These are phyloP conservation scores for Xylaria cubensis DNA, from an alignment of 495 filamentous ascomycete genomes.

Conservation along the genomic window DNA sequence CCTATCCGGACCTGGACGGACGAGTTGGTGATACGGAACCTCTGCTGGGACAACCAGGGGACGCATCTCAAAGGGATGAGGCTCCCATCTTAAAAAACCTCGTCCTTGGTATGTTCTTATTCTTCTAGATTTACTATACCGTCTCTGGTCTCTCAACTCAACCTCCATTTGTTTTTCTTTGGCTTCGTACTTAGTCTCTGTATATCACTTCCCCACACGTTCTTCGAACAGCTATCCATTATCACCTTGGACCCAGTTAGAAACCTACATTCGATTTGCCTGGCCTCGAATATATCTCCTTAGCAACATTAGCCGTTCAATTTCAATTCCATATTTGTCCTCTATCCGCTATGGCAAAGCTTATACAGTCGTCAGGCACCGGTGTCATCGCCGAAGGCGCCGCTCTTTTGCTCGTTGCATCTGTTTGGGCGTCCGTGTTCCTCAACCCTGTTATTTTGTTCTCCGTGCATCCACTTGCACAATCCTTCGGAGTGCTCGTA, in stretches of 20 bases:
- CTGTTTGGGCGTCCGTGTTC: conserved; percentile 79
- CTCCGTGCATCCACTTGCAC: conserved; percentile 86
- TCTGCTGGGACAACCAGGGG: conserved; percentile 74
- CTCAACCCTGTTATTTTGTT: conserved; percentile 71
- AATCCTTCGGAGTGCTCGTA: conserved; percentile 74
- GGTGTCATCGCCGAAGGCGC: conserved; percentile 48
- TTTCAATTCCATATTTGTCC: conserved; percentile 55
- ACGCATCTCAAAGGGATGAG: conserved; percentile 70
- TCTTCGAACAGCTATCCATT: neutral
- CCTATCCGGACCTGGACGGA: conserved; percentile 37
- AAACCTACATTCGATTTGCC: neutral
- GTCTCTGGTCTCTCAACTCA: neutral
- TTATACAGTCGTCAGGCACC: conserved; percentile 58
- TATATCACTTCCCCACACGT: conserved; percentile 10
- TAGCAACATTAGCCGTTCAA: conserved; percentile 18
- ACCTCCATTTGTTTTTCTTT: conserved; percentile 8
- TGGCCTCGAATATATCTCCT: neutral
- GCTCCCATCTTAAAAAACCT: conserved; percentile 73
- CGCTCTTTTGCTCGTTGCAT: conserved; percentile 65
- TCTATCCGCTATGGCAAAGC: conserved; percentile 54
- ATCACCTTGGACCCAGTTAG: neutral
- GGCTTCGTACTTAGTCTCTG: neutral
- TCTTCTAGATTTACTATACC: conserved; percentile 10
- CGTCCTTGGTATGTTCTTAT: conserved; percentile 66
- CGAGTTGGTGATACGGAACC: conserved; percentile 70